These are phyloP conservation scores for Achlya hypogyna DNA, from an alignment of 352 stramenopile genomes.

Conservation along the genomic window DNA sequence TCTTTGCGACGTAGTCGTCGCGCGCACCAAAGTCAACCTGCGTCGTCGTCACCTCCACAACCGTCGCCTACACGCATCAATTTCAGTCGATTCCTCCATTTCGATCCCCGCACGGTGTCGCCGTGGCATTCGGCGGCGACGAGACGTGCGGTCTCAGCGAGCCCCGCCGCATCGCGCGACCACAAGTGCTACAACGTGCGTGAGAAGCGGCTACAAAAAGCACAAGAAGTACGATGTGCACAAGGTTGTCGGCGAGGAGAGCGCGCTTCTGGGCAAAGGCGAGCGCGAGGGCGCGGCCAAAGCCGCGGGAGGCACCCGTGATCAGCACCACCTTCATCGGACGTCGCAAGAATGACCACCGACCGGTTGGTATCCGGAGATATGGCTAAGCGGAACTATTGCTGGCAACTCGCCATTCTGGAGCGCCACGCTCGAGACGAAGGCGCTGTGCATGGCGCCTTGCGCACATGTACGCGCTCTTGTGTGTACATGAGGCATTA, in stretches of 20 bases:
- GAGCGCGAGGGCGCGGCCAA: slow-evolving; percentile 60
- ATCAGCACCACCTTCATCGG: slow-evolving; percentile 41
- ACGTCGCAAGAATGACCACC: not conserved
- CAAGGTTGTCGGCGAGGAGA: slow-evolving; percentile 20
- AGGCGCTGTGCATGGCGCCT: not conserved
- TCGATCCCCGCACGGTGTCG: not conserved
- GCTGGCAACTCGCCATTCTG: too few relatives aligned
- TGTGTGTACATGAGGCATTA: too few relatives aligned
- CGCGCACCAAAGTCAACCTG: slow-evolving; percentile 39
- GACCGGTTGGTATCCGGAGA: not conserved
- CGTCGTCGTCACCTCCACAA: slow-evolving; percentile 5
- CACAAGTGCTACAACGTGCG: slow-evolving; percentile 34
- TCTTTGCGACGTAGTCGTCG: slow-evolving; percentile 37
- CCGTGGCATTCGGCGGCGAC: slow-evolving; percentile 28
- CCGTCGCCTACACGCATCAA: not conserved
- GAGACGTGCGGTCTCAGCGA: slow-evolving; percentile 46
- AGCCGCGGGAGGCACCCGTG: slow-evolving; percentile 78
- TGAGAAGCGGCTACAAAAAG: slow-evolving; percentile 5
- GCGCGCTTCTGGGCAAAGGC: slow-evolving; percentile 41
- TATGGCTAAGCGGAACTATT: not conserved
- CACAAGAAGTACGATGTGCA: slow-evolving; percentile 41
- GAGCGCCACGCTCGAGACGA: not conserved
- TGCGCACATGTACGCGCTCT: not conserved
- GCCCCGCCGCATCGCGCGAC: slow-evolving; percentile 38
- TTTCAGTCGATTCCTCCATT: not conserved